phyloP scores from a whole-genome alignment of 345 rosid species.

The Erodium maritimum region DNA sequence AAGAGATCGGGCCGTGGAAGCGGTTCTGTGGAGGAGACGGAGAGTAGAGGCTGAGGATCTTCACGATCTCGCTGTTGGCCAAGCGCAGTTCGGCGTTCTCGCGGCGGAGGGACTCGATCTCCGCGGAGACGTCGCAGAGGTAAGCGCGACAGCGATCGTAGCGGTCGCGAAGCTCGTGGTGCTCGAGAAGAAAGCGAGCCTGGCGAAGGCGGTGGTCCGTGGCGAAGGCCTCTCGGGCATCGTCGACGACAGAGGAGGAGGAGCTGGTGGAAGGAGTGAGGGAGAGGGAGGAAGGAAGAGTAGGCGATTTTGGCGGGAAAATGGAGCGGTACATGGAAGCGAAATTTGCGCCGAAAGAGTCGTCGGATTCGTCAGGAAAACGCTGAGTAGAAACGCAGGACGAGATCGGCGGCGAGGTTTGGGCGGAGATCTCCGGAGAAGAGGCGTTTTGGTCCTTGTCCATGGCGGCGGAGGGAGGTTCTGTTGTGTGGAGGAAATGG shows the following conservation, averaged over 20 bases:
- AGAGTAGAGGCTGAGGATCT: conserved; percentile 40
- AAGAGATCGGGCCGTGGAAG: conserved; percentile 19
- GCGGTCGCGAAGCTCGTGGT: conserved; percentile 51
- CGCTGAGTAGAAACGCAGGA: conserved; percentile 16
- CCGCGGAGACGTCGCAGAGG: conserved; percentile 35
- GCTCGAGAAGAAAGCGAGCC: conserved; percentile 58
- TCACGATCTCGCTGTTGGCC: conserved; percentile 48
- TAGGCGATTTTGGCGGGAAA: conserved; percentile 49
- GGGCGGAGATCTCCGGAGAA: conserved; percentile 16
- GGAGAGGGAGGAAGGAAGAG: conserved; percentile 28
- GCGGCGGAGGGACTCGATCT: conserved; percentile 44
- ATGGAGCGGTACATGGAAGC: conserved; percentile 44
- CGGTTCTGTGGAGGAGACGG: conserved; percentile 21
- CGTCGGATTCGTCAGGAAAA: conserved; percentile 11
- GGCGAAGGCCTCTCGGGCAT: conserved; percentile 16
- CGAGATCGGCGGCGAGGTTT: conserved; percentile 12
- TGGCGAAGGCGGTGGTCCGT: conserved; percentile 60
- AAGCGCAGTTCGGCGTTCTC: conserved; percentile 54
- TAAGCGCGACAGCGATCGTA: conserved; percentile 53
- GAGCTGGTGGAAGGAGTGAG: conserved; percentile 41
- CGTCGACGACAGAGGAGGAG: conserved; percentile 21
- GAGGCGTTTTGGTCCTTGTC: conserved; percentile 25
- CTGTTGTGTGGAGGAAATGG: neutral
- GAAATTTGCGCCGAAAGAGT: conserved; percentile 32
- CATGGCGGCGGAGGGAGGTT: conserved; percentile 5